Evolutionary conservation across 2,329 filamentous ascomycete species (phyloP).

Genomic region (Bipolaris victoriae): DNA sequence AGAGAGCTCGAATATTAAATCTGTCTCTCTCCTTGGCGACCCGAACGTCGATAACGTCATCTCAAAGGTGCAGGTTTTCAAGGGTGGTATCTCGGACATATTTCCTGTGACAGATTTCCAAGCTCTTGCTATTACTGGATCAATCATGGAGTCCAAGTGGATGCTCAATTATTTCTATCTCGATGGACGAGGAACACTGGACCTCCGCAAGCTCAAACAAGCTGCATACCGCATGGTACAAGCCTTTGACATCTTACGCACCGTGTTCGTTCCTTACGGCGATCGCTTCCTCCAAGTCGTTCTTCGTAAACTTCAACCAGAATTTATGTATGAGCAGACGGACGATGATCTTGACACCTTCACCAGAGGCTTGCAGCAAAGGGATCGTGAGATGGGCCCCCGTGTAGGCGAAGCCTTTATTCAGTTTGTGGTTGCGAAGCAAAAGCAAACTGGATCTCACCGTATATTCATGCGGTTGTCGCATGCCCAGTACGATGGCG

Average conservation of each 20-base stretch:
- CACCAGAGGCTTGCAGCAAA: constrained; percentile 35
- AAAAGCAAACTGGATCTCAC: constrained; percentile 37
- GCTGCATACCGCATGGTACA: constrained; percentile 41
- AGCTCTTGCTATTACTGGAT: constrained; percentile 42
- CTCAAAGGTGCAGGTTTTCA: constrained; percentile 45
- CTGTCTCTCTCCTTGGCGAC: constrained; percentile 41
- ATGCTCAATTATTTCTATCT: constrained; percentile 48
- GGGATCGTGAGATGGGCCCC: constrained; percentile 38
- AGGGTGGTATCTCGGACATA: constrained; percentile 44
- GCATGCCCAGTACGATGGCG: constrained; percentile 46
- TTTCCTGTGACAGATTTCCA: constrained; percentile 46
- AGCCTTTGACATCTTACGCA: constrained; percentile 44
- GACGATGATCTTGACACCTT: constrained; percentile 40
- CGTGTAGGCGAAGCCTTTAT: constrained; percentile 41
- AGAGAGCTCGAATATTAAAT: constrained; percentile 26
- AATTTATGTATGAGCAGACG: constrained; percentile 41
- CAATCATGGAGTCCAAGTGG: constrained; percentile 43
- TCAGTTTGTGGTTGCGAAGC: constrained; percentile 41
- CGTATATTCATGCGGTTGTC: constrained; percentile 45
- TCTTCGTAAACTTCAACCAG: constrained; percentile 38
- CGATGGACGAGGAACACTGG: constrained; percentile 38
- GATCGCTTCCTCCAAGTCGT: constrained; percentile 46
- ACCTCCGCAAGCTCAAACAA: constrained; percentile 42
- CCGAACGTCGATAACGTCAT: constrained; percentile 45
- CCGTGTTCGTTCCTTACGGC: constrained; percentile 43